A percentile compares a stretch with the other conserved stretches of the same genome.
These are phyloP conservation scores for Talaromyces sp. DNA, from an alignment of 2,329 filamentous ascomycete species.

Conservation along the genomic window DNA sequence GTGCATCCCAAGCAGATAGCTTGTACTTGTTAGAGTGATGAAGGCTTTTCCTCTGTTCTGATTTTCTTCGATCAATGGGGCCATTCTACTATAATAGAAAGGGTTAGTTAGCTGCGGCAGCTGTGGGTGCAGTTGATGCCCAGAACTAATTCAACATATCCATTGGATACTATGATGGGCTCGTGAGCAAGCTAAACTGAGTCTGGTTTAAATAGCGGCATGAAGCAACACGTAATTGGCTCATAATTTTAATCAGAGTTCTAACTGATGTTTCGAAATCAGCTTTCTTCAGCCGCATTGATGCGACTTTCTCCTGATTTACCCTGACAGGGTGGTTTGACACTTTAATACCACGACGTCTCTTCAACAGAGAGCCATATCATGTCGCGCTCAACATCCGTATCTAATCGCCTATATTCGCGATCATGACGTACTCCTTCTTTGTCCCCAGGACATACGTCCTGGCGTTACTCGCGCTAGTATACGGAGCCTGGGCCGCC, in stretches of 20 bases:
- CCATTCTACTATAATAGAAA: no score
- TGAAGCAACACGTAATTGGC: background rate
- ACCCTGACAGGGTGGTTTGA: no score
- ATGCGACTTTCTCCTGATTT: background rate
- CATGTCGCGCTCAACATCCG: background rate
- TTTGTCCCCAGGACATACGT: background rate
- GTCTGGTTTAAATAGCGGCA: background rate
- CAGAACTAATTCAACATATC: no score
- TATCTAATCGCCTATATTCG: conserved; percentile 22
- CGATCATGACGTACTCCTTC: background rate
- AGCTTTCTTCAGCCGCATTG: background rate
- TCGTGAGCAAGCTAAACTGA: no score
- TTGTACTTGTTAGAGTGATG: background rate
- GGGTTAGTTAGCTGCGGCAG: no score
- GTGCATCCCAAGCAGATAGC: background rate
- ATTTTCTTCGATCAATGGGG: background rate
- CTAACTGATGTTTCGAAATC: no score
- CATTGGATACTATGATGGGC: no score
- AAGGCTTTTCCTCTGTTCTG: background rate
- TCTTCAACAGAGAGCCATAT: no score
- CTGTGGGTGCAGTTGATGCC: background rate
- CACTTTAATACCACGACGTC: background rate
- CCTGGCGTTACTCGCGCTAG: background rate
- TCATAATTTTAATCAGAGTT: no score
- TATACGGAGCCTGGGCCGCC: background rate